Base-by-base conservation (phyloP, 2,329 filamentous ascomycete genomes). In the Aspergillus quadricinctus region DNA sequence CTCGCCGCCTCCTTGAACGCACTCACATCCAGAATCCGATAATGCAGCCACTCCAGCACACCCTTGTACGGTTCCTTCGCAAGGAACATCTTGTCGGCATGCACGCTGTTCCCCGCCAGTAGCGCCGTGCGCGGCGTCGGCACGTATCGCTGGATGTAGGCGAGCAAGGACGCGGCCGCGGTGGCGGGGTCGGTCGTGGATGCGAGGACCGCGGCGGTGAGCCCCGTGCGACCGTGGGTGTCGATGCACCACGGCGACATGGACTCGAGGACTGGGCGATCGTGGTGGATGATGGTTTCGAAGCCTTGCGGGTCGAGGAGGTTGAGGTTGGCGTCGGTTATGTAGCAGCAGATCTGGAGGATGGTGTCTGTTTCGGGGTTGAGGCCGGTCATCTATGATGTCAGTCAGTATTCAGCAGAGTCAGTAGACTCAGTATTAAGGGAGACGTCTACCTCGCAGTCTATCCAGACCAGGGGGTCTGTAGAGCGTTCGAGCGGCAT, bases 181-280 rank as follows among this genome's bases (percentile, higher is more conserved):
- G 86, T 76, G 58, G 88, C 81, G 1, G 90, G 81, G 2, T 88
- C 91, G 2, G 85, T 88, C 1, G 80, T 83, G 0, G 92, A 96
- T 31, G 83, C 78, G 49, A 93, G 77, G 53, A 92, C 91, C 17
- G 87, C 85, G 50, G 83, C 81, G 0, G 90, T 94, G 54, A 99
- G 83, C 9, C 94, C 94, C n/a, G 87, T 92, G 53, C 83, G 77
- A 64, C 81, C 85, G 74, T 97, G 94, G 50, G 90, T 92, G 52
- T 80, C 78, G 51, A 83, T 89, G 75, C 94, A 97, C 94, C 94
- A 99, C 52, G 88, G 86, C 64, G 89, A 90, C 87, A 99, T 97
- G 67, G 79, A 74, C 67, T 88, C 86, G 65, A 97, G 84, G 45
- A 84, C 82, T 53, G 84, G 79, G 66, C 86, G 80, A 0, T 85